Base-by-base conservation (phyloP, 805 yeast species). In the Candida adriatica region DNA sequence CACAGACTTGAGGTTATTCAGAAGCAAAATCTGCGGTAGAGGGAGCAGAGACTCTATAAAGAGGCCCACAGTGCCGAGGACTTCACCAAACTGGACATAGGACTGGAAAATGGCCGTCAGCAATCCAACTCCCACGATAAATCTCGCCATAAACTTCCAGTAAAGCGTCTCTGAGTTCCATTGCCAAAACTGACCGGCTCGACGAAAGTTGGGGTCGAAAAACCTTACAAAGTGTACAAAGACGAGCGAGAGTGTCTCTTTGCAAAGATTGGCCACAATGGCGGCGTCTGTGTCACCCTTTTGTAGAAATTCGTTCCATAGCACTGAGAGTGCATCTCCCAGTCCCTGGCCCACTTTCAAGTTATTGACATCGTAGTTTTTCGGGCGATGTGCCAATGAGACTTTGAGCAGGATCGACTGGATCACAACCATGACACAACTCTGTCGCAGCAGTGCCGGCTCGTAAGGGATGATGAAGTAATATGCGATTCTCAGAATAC, bases 381-480 rank as follows among this genome's bases (percentile, higher is more conserved):
- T 64, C 0, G 67, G 71, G 39, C 88, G 62, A 48, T 70, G 79
- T 15, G 56, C 62, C 26, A 88, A 62, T 2, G 86, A 78, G 8
- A 75, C 72, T 36, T 70, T 69, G 23, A 87, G 59, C 31, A 88
- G 56, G 1, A 82, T 55, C 24, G 72, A 45, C 48, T 87, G 96
- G 32, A 85, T 80, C 39, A 72, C 66, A n/a, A 87, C 66, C 95
- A 86, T 87, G n/a, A 84, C 73, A 25, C 81, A 47, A 22, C 92
- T 75, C 51, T 88, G 96, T 39, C 90, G 60, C 26, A 87, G 61
- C 25, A 87, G 57, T 3, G 94, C 73, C n/a, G 71, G 55, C 53
- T 87, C 96, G 51, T 79, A 87, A 0, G 95, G 95, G 27, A 78
- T 71, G 30, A 84, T 77, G 39, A 80, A 55, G 61, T 80, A 88